A percentile compares a stretch with the other conserved stretches of the same genome.
phyloP scores from a whole-genome alignment of 805 yeast species.

The Zygosaccharomyces pseudorouxii region DNA sequence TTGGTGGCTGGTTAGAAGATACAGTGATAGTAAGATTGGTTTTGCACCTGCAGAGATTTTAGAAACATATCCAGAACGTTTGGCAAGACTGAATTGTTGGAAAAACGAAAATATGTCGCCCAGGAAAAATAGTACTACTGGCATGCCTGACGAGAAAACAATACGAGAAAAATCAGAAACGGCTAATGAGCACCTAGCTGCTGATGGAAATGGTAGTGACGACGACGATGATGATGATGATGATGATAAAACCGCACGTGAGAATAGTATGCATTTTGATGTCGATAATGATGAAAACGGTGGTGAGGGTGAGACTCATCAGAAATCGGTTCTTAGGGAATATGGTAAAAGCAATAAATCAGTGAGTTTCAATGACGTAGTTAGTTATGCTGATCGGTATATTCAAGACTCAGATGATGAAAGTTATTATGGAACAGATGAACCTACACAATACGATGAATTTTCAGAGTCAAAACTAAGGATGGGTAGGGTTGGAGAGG shows the following conservation, averaged over 20 bases:
- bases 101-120: conserved; percentile 64
- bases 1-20: conserved; percentile 86
- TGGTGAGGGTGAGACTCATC: not conserved
- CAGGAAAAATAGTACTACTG: conserved; percentile 11
- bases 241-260: conserved; percentile 11
- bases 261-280: conserved; percentile 1
- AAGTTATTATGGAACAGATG: conserved; percentile 27
- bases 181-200: not conserved
- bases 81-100: conserved; percentile 90
- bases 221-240: conserved; percentile 7
- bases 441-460: conserved; percentile 29
- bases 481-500: conserved; percentile 15
- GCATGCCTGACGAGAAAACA: not conserved
- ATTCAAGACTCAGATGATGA: conserved; percentile 23
- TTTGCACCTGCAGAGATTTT: conserved; percentile 95
- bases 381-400: conserved; percentile 33
- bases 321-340: conserved; percentile 3
- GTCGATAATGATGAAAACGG: conserved; percentile 3
- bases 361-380: conserved; percentile 34
- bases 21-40: conserved; percentile 67
- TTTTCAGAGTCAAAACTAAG: conserved; percentile 38
- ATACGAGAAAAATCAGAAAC: not conserved
- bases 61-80: conserved; percentile 84
- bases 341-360: conserved; percentile 28
- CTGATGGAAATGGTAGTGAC: not conserved